These are phyloP conservation scores for Crepidotus variabilis DNA, from an alignment of 768 basidiomycete species.

Conservation along the genomic window DNA sequence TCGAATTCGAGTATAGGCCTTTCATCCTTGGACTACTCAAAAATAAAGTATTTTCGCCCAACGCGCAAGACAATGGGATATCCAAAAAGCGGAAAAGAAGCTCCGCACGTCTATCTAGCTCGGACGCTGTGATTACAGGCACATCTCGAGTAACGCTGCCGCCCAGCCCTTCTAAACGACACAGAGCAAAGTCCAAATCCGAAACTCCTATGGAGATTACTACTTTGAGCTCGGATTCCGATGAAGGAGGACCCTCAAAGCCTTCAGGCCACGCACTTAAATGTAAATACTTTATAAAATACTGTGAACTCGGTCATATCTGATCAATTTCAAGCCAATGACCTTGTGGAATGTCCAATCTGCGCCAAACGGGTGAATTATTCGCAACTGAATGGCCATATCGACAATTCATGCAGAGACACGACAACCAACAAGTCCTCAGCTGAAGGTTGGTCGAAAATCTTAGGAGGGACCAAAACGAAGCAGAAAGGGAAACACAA, in stretches of 20 bases:
- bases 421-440: constrained; percentile 12
- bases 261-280: constrained; percentile 12
- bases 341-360: constrained; percentile 56
- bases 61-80: constrained; percentile 13
- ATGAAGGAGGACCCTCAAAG: constrained; percentile 24
- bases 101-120: constrained; percentile 17
- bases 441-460: constrained; percentile 38
- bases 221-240: constrained; percentile 32
- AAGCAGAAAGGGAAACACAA: constrained; percentile 30
- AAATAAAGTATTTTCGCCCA: constrained; percentile 18
- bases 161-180: background rate
- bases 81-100: constrained; percentile 33
- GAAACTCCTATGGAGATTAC: constrained; percentile 14
- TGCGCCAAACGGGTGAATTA: constrained; percentile 46
- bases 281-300: constrained; percentile 8
- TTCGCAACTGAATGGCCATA: constrained; percentile 55
- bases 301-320: background rate
- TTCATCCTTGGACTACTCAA: constrained; percentile 39
- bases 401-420: constrained; percentile 58
- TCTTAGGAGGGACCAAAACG: constrained; percentile 45
- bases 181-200: constrained; percentile 11
- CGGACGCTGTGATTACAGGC: constrained; percentile 23
- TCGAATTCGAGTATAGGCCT: constrained; percentile 28
- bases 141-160: constrained; percentile 14
- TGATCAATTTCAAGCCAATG: constrained; percentile 17